Base-by-base conservation (phyloP, 2,329 filamentous ascomycete genomes). In the Huntiella omanensis region DNA sequence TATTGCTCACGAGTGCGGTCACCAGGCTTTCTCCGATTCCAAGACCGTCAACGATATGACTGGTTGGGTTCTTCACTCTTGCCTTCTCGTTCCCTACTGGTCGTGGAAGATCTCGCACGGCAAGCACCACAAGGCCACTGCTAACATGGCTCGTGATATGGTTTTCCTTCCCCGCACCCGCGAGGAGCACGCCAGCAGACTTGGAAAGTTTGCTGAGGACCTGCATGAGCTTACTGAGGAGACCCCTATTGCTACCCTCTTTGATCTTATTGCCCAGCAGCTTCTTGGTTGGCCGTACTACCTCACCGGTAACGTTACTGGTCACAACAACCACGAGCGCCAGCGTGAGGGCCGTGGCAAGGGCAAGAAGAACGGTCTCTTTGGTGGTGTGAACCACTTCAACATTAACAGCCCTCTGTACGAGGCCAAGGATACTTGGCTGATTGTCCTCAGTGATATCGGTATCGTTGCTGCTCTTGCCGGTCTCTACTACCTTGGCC, bases 91-190 rank as follows among this genome's bases (percentile, higher is more conserved):
- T 42, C 91, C 91, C 16, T 98, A 96, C 70, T 98, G 95, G 70
- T 93, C 85, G 60, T 98, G 91, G 91, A 93, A 98, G 69, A 87
- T 96, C 65, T 94, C 86, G 54, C 91, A 98, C 69, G 83, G 85
- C 69, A 94, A 94, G 77, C 91, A 98, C 71, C 91, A 98, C 82
- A 96, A 96, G 75, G 86, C 87, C 53, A 98, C 91, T 35, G 91
- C 87, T 56, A 77, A 98, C 71, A 79, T 98, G 67, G 86, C 92
- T 66, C 84, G 88, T 55, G 91, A 98, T 66, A 98, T 98, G 91
- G 91, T 96, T 52, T 96, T 95, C 61, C 71, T 96, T n/a, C 91
- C 91, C 50, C 84, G 84, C 65, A 94, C 86, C 47, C 80, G 87
- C 49, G 77, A 91, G 54, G 67, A 82, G 60, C 87, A 83, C 58